Percentiles rank a stretch among this genome's conserved stretches.
These are phyloP conservation scores for Geotrichum cucujoidarum DNA, from an alignment of 1,139 yeast species.

Conservation along the genomic window DNA sequence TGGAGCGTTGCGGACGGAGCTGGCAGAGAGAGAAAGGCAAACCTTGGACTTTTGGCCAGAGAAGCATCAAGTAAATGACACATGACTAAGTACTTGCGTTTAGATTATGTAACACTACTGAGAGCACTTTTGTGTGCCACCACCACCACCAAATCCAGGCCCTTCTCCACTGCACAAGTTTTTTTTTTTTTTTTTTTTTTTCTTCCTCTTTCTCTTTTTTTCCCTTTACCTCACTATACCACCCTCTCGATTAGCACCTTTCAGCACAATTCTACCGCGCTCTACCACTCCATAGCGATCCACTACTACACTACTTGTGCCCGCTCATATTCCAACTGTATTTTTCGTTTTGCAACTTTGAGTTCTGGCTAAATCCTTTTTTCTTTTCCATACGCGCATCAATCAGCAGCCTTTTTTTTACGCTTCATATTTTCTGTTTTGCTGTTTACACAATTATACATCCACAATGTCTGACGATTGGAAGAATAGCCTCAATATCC, in stretches of 20 bases:
- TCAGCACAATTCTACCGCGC: no score
- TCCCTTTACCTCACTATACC: background rate
- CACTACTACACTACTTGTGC: background rate
- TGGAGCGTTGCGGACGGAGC: background rate
- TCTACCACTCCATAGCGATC: no score
- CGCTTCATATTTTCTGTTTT: background rate
- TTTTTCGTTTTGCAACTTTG: background rate
- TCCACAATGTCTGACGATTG: constrained; percentile 42
- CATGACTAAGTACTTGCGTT: background rate
- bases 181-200: background rate
- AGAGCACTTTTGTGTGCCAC: no score
- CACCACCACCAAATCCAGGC: no score
- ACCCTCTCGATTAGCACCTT: background rate
- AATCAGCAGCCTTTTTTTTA: background rate
- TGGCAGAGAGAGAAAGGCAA: background rate
- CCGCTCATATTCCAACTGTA: background rate
- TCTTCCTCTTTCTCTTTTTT: background rate
- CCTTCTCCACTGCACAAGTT: background rate
- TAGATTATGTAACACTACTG: background rate
- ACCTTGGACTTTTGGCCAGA: background rate
- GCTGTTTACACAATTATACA: background rate
- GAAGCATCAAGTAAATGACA: background rate
- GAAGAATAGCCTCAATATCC: constrained; percentile 71
- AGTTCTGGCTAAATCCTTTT: background rate
- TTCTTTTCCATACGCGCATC: no score